Conservation (phyloP, 768 basidiomycete genomes). For the Cystofilobasidium ferigula region DNA sequence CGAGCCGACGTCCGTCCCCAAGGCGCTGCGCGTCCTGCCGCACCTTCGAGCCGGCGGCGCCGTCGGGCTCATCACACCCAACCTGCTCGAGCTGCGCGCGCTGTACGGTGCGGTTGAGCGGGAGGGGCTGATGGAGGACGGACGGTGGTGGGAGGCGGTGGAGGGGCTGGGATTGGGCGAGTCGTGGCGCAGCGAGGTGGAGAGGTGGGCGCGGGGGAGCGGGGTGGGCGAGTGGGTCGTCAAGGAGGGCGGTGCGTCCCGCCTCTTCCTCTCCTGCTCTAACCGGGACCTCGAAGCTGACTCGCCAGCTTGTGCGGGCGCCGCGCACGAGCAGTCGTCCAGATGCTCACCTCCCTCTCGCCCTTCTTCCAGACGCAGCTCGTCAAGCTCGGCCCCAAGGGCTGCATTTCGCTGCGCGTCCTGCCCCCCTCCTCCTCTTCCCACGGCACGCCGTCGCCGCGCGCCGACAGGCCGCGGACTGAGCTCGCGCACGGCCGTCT, state of each 20-base stretch:
- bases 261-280: background rate
- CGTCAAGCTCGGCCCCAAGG: constrained; percentile 66
- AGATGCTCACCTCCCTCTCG: constrained; percentile 69
- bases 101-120: constrained; percentile 33
- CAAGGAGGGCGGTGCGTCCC: constrained; percentile 45
- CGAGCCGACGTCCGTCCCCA: constrained; percentile 86
- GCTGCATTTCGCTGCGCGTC: constrained; percentile 29
- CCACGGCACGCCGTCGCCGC: constrained; percentile 28
- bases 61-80: constrained; percentile 65
- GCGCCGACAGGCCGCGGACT: no score
- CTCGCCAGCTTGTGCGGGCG: background rate
- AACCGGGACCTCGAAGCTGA: no score
- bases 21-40: constrained; percentile 59
- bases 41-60: constrained; percentile 38
- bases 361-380: constrained; percentile 75
- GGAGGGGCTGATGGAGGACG: constrained; percentile 46
- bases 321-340: constrained; percentile 51
- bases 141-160: constrained; percentile 55
- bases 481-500: constrained; percentile 39
- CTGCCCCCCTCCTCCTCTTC: background rate
- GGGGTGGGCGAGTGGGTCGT: constrained; percentile 41
- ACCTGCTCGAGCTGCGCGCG: constrained; percentile 59
- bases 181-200: constrained; percentile 48
- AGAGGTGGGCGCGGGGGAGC: constrained; percentile 51
- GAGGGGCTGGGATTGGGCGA: constrained; percentile 57